phyloP scores from a whole-genome alignment of 2,329 filamentous ascomycete genomes.

The Pyricularia sp. region DNA sequence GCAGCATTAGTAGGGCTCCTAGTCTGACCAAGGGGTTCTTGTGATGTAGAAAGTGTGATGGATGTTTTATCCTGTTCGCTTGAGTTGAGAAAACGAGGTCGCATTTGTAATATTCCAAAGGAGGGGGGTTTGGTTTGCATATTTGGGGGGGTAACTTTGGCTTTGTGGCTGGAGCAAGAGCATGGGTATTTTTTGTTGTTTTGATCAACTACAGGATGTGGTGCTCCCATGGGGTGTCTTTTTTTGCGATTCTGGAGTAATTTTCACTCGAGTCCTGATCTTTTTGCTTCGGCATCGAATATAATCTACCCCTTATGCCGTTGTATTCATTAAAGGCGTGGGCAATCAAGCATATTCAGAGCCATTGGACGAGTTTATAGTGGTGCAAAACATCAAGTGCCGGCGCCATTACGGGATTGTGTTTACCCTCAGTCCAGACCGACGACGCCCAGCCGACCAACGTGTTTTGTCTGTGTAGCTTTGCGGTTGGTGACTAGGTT shows the following conservation, averaged over 20 bases:
- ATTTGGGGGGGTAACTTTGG: not conserved
- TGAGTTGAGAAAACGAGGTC: not conserved
- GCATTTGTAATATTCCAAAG: not conserved
- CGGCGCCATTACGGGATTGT: too few species aligned
- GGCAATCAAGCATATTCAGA: not conserved
- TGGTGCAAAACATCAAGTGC: not conserved
- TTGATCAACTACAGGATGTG: not conserved
- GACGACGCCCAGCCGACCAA: too few species aligned
- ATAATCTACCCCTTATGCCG: not conserved
- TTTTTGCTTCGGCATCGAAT: not conserved
- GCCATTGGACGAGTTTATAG: not conserved
- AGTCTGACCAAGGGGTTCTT: conserved; percentile 75
- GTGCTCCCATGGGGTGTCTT: not conserved
- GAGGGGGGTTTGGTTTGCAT: not conserved
- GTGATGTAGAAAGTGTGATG: conserved; percentile 23
- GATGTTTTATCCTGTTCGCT: not conserved
- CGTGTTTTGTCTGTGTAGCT: too few species aligned
- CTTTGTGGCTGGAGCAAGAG: not conserved
- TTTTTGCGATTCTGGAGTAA: not conserved
- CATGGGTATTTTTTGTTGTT: not conserved
- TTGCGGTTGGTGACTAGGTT: too few species aligned
- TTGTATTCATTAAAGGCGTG: not conserved
- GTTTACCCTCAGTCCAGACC: too few species aligned
- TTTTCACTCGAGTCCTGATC: not conserved
- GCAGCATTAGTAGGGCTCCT: conserved; percentile 50